A percentile compares a stretch with the other conserved stretches of the same genome.
Conservation (phyloP, 345 rosid genomes). For the Pelargonium nanum region DNA sequence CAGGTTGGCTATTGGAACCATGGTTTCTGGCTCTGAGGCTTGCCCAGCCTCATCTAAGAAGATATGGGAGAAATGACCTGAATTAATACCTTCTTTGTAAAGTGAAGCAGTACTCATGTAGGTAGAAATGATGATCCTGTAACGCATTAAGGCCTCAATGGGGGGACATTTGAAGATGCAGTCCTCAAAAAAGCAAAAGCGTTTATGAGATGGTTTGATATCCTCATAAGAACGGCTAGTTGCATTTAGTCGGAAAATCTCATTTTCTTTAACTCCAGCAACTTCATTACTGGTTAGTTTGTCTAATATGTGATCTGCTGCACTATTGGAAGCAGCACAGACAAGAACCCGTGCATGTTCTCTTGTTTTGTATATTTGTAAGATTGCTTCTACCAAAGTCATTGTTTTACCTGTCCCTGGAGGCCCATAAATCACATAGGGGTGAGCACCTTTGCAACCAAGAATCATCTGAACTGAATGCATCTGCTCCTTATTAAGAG, state of each 20-base stretch:
- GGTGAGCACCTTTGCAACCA: conserved; percentile 46
- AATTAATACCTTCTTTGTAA: conserved; percentile 21
- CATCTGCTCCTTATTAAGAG: conserved; percentile 44
- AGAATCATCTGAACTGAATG: conserved; percentile 38
- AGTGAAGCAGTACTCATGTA: conserved; percentile 44
- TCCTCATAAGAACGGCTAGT: conserved; percentile 38
- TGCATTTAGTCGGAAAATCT: conserved; percentile 53
- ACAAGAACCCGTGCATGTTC: conserved; percentile 30
- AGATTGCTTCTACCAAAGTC: conserved; percentile 50
- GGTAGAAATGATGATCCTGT: conserved; percentile 41
- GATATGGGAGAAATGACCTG: conserved; percentile 52
- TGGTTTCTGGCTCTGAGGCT: conserved; percentile 65
- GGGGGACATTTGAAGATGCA: conserved; percentile 47
- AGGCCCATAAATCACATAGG: conserved; percentile 55
- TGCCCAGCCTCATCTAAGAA: conserved; percentile 71
- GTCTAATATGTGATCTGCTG: conserved; percentile 53
- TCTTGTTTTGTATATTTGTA: conserved; percentile 28
- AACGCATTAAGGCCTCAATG: conserved; percentile 20
- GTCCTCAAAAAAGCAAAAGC: conserved; percentile 33
- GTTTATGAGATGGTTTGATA: conserved; percentile 22
- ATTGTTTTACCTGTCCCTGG: conserved; percentile 61
- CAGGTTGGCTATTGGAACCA: conserved; percentile 41
- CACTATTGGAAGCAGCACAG: conserved; percentile 59
- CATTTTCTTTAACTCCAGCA: conserved; percentile 27
- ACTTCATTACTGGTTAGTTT: conserved; percentile 25